These are phyloP conservation scores for Neofusicoccum laricinum DNA, from an alignment of 2,329 filamentous ascomycete species.

Conservation along the genomic window DNA sequence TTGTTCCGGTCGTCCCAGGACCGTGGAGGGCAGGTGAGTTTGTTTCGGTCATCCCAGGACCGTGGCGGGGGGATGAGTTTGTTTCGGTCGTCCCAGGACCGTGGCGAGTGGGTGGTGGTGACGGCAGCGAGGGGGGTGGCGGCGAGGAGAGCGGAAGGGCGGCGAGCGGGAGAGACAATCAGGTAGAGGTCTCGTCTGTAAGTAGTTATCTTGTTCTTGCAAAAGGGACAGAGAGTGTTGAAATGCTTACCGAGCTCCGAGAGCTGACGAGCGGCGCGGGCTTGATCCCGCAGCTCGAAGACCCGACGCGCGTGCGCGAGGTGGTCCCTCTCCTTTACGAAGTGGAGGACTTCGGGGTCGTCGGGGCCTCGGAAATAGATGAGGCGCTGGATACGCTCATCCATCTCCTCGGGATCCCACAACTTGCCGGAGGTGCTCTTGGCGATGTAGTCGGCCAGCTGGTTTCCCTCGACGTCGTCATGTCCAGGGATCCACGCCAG, in stretches of 20 bases:
- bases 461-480: neutral
- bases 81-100: no score
- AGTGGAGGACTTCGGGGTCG: no score
- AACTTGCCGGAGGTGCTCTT: neutral
- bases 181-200: neutral
- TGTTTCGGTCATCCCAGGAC: no score
- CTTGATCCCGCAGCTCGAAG: no score
- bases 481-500: neutral
- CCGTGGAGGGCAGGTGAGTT: neutral
- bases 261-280: no score
- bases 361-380: no score
- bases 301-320: no score
- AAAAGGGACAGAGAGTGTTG: neutral
- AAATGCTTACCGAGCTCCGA: no score
- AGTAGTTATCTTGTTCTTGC: neutral
- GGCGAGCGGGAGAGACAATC: neutral
- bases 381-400: neutral
- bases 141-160: neutral
- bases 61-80: neutral
- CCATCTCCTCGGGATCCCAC: neutral
- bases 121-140: neutral
- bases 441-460: neutral
- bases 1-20: no score
- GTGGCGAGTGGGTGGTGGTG: no score
- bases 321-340: no score